Evolutionary conservation across 345 rosid species (phyloP).

Genomic region (Xanthoceras sorbifolium): DNA sequence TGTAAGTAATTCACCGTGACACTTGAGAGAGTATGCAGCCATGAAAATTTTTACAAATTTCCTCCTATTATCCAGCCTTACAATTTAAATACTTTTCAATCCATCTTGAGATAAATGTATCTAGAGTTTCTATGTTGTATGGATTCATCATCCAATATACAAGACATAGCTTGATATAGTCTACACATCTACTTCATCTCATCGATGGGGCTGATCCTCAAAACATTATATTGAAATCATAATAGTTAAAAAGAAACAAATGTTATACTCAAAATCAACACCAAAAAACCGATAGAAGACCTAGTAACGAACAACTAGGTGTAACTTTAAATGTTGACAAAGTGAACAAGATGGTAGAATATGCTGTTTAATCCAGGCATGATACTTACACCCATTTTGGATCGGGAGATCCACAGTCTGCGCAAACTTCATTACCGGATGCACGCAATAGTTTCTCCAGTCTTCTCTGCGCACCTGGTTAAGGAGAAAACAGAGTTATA

Average conservation of each 20-base stretch:
- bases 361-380: not conserved
- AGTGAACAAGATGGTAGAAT: not conserved
- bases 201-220: not conserved
- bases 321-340: not conserved
- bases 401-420: conserved; percentile 93
- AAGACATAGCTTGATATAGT: not conserved
- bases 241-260: not conserved
- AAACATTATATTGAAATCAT: not conserved
- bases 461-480: conserved; percentile 54
- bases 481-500: not conserved
- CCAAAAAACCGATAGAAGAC: not conserved
- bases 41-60: not conserved
- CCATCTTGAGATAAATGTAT: not conserved
- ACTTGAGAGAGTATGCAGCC: not conserved
- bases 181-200: not conserved
- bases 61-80: not conserved
- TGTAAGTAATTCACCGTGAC: not conserved
- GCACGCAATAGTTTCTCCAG: conserved; percentile 58
- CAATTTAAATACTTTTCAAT: not conserved
- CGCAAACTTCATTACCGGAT: conserved; percentile 66
- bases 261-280: not conserved
- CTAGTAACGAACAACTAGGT: not conserved
- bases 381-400: conserved; percentile 96
- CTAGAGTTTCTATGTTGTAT: not conserved
- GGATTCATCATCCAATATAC: not conserved